Base-by-base conservation (phyloP, 177 flowering plant species). In the Vitis hybrid region DNA sequence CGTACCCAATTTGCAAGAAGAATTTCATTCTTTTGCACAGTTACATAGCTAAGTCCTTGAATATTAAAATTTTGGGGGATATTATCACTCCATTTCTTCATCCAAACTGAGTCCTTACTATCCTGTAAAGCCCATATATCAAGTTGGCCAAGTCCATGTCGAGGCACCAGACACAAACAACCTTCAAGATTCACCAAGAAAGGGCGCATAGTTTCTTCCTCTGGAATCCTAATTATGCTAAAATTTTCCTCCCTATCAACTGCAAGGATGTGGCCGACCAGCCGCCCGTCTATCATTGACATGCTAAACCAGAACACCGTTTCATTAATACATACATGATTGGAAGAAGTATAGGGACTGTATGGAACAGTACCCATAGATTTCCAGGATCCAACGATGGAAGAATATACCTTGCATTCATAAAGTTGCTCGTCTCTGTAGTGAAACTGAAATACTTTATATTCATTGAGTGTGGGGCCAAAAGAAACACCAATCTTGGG, bases 401-500 rank as follows among this genome's bases (percentile, higher is more conserved):
- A 62, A 55, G 76, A 61, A 50, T 53, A 73, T 24, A 73, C 49
- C 67, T 68, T 71, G 56, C 72, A 73, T 46, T 64, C 53, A 9
- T 30, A 27, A 56, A 0, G 20, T 55, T 3, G 7, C 8, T 35
- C 17, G 2, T 11, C 54, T 10, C 71, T 11, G 27, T n/a, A 11
- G 58, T 59, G 66, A 61, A 75, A 64, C 4, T 74, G 65, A 58
- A 70, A 75, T 35, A 75, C 59, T 61, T 71, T 75, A 63, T 75
- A 75, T 18, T 71, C 71, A 56, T 56, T 27, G 21, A 18, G 18
- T 48, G 7, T 14, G 2, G 73, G 63, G 27, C 65, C 70, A 66
- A 70, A 75, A 2, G 61, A 70, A 53, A 75, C 67, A 14, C 78
- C 78, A 61, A 65, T 15, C 17, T 15, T 3, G 5, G 58, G 2